Percentiles rank a stretch among this genome's conserved stretches.
Evolutionary conservation across 371 early-diverging fungal genomes (phyloP).

Genomic region (Smittium culicis): DNA sequence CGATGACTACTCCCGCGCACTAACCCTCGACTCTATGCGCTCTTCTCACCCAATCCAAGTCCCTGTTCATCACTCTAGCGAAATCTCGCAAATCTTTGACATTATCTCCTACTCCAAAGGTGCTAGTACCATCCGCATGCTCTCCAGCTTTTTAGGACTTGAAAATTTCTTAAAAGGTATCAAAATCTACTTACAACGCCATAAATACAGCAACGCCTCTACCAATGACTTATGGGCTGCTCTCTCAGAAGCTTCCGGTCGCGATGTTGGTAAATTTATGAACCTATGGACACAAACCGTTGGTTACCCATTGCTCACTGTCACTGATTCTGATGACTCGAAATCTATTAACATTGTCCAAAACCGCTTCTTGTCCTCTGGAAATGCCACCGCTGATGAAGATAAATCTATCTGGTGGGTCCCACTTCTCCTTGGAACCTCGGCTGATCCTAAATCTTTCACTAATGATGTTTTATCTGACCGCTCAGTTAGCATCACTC

Average conservation of each 20-base stretch:
- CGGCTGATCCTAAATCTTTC: neutral
- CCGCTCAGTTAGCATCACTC: slow-evolving; percentile 16
- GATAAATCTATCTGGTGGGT: slow-evolving; percentile 57
- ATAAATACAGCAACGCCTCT: slow-evolving; percentile 67
- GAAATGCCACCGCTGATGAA: slow-evolving; percentile 53
- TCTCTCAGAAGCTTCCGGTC: slow-evolving; percentile 49
- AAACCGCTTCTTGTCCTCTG: slow-evolving; percentile 58
- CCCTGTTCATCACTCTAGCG: slow-evolving; percentile 57
- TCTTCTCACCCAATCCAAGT: slow-evolving; percentile 89
- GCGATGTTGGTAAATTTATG: slow-evolving; percentile 66
- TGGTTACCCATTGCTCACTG: slow-evolving; percentile 68
- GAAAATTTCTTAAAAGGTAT: slow-evolving; percentile 64
- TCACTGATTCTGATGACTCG: slow-evolving; percentile 27
- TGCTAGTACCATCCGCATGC: slow-evolving; percentile 85
- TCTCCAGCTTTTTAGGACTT: slow-evolving; percentile 60
- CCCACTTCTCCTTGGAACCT: slow-evolving; percentile 38
- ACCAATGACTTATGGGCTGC: slow-evolving; percentile 78
- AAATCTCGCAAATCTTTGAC: slow-evolving; percentile 74
- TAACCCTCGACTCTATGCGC: slow-evolving; percentile 63
- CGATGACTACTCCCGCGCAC: slow-evolving; percentile 48
- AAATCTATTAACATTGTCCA: slow-evolving; percentile 39
- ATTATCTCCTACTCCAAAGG: slow-evolving; percentile 80
- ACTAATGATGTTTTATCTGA: slow-evolving; percentile 16
- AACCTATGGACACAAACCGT: slow-evolving; percentile 70
- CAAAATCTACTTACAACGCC: slow-evolving; percentile 58